A percentile compares a stretch with the other conserved stretches of the same genome.
Evolutionary conservation across 176 grass and related monocot genomes (phyloP).

Genomic region (Avena insularis): DNA sequence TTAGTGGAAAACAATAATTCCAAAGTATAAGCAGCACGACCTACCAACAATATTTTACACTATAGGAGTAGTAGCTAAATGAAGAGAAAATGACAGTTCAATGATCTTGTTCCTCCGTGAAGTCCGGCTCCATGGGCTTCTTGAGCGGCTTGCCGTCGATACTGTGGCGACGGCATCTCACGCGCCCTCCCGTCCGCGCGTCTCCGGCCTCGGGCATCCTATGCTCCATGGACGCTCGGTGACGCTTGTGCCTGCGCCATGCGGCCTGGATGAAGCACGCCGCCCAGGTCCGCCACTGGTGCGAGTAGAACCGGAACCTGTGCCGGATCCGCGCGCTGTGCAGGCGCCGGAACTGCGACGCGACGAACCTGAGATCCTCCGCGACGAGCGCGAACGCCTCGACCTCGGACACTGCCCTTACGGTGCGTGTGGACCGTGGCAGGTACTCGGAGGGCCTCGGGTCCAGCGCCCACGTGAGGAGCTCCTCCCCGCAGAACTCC

Average conservation of each 20-base stretch:
- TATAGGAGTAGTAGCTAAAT: not conserved
- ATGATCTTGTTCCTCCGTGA: slow-evolving; percentile 65
- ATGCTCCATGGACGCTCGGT: slow-evolving; percentile 70
- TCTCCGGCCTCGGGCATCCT: slow-evolving; percentile 37
- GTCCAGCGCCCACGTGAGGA: slow-evolving; percentile 94
- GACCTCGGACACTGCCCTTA: slow-evolving; percentile 80
- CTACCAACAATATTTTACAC: not conserved
- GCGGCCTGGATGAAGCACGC: slow-evolving; percentile 96
- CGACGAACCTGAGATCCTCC: slow-evolving; percentile 83
- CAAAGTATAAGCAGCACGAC: not conserved
- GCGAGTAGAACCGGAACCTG: slow-evolving; percentile 93
- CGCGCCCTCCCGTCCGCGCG: not conserved
- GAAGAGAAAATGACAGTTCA: not conserved
- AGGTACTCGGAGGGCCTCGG: slow-evolving; percentile 57
- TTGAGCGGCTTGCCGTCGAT: slow-evolving; percentile 42
- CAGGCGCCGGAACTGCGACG: slow-evolving; percentile 75
- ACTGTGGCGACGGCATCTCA: slow-evolving; percentile 35
- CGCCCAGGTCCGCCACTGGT: slow-evolving; percentile 95
- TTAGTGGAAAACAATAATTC: no score
- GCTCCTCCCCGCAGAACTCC: slow-evolving; percentile 98
- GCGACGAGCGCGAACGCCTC: slow-evolving; percentile 97
- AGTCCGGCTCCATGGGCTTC: slow-evolving; percentile 88
- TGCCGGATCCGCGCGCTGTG: slow-evolving; percentile 84
- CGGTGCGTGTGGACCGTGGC: slow-evolving; percentile 89
- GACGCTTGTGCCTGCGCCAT: slow-evolving; percentile 71